Percentiles rank a stretch among this genome's conserved stretches.
Evolutionary conservation across 805 yeast species (phyloP).

Genomic region (Ogataea nonfermentans): DNA sequence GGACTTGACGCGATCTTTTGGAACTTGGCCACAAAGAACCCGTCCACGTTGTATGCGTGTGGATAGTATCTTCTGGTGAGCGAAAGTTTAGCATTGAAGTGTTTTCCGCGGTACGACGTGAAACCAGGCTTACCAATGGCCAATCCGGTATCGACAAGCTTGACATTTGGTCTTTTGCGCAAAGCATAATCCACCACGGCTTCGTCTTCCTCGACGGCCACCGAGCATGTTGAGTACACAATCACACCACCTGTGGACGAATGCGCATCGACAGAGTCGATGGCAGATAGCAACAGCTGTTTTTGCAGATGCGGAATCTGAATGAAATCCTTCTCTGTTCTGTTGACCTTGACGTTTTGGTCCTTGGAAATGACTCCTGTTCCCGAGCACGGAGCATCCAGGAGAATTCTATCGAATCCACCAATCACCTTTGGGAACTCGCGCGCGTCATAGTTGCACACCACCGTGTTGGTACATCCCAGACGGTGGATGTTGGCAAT

Average conservation of each 20-base stretch:
- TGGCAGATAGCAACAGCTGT: slow-evolving; percentile 89
- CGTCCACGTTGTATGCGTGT: slow-evolving; percentile 97
- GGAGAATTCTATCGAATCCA: slow-evolving; percentile 90
- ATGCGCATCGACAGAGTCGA: slow-evolving; percentile 94
- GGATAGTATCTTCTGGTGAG: slow-evolving; percentile 96
- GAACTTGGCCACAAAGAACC: slow-evolving; percentile 96
- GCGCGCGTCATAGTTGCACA: slow-evolving; percentile 96
- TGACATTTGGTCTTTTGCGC: slow-evolving; percentile 93
- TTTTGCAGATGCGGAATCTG: slow-evolving; percentile 96
- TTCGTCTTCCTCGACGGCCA: slow-evolving; percentile 97
- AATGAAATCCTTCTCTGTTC: slow-evolving; percentile 95
- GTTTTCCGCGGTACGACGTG: slow-evolving; percentile 89
- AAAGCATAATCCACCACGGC: slow-evolving; percentile 98
- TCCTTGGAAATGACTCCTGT: slow-evolving; percentile 99
- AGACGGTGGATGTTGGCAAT: slow-evolving; percentile 97
- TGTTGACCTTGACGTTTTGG: slow-evolving; percentile 85
- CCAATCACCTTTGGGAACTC: slow-evolving; percentile 98
- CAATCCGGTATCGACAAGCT: slow-evolving; percentile 87
- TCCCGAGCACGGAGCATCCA: slow-evolving; percentile 99
- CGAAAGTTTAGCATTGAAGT: slow-evolving; percentile 70
- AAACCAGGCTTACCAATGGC: slow-evolving; percentile 96
- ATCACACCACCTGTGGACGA: slow-evolving; percentile 90
- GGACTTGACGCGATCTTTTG: slow-evolving; percentile 86
- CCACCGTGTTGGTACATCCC: slow-evolving; percentile 95
- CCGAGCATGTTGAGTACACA: slow-evolving; percentile 97